Conservation (phyloP, 345 rosid species). For the Corymbia maculata region DNA sequence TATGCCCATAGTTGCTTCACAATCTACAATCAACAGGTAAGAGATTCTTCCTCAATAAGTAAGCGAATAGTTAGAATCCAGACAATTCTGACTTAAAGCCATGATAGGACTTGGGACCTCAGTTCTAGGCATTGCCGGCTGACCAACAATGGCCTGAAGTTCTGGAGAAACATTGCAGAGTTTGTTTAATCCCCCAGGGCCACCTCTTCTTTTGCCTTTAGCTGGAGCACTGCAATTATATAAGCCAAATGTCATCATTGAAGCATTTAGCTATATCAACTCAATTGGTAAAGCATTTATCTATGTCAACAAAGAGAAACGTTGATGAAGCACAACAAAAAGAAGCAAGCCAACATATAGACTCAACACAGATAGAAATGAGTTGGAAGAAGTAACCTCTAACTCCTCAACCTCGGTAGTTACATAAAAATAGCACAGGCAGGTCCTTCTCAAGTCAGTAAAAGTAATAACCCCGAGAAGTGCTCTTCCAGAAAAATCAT, state of each 20-base stretch:
- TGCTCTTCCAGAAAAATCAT: neutral
- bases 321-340: neutral
- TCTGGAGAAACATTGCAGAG: slow-evolving; percentile 26
- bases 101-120: slow-evolving; percentile 6
- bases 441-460: neutral
- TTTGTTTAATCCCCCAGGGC: slow-evolving; percentile 25
- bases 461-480: neutral
- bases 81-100: neutral
- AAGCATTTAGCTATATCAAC: neutral
- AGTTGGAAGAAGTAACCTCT: neutral
- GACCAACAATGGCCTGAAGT: slow-evolving; percentile 21
- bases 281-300: neutral
- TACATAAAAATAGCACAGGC: neutral
- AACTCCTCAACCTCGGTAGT: neutral
- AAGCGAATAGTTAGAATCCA: neutral
- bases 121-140: slow-evolving; percentile 22
- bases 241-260: neutral
- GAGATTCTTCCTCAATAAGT: neutral
- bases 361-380: neutral
- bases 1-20: slow-evolving; percentile 27
- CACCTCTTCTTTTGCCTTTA: slow-evolving; percentile 17
- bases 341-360: neutral
- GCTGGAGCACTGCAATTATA: slow-evolving; percentile 1
- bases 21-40: neutral
- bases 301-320: neutral